Evolutionary conservation across 768 basidiomycete species (phyloP).

Genomic region (Phanerochaete sordida): DNA sequence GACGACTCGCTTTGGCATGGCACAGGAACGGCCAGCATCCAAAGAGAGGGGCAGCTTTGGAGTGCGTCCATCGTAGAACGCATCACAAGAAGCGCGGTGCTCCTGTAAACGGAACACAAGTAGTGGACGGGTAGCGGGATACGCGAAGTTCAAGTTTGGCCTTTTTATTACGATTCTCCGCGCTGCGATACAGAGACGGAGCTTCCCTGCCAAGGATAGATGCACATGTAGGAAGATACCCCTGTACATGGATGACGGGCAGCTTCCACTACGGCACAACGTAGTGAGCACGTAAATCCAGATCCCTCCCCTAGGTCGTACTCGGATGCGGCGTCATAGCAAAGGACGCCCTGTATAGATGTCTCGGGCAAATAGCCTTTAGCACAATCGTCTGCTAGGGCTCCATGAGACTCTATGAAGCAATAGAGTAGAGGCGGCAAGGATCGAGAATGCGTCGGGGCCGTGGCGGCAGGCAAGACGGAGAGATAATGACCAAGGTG

Average conservation of each 20-base stretch:
- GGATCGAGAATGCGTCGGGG: not conserved
- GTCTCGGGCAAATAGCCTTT: not conserved
- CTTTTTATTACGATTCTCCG: too few relatives aligned
- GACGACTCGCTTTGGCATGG: too few relatives aligned
- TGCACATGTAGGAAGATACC: not conserved
- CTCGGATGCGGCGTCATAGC: not conserved
- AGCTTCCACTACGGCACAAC: not conserved
- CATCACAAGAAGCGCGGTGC: too few relatives aligned
- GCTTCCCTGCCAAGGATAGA: not conserved
- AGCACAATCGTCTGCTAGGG: not conserved
- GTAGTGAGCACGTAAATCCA: not conserved
- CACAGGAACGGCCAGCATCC: too few relatives aligned
- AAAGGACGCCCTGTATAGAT: not conserved
- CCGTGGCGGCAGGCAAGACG: not conserved
- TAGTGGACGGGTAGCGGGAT: too few relatives aligned
- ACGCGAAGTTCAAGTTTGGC: too few relatives aligned
- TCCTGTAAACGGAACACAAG: too few relatives aligned
- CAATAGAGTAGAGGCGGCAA: not conserved
- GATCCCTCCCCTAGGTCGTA: not conserved
- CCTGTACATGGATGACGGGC: not conserved
- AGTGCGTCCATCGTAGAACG: too few relatives aligned
- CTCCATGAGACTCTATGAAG: not conserved
- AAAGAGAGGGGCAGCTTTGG: too few relatives aligned
- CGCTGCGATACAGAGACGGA: not conserved
- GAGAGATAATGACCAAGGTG: not conserved